Evolutionary conservation across 2,329 filamentous ascomycete genomes (phyloP).

Genomic region (Neopestalotiopsis sp.): DNA sequence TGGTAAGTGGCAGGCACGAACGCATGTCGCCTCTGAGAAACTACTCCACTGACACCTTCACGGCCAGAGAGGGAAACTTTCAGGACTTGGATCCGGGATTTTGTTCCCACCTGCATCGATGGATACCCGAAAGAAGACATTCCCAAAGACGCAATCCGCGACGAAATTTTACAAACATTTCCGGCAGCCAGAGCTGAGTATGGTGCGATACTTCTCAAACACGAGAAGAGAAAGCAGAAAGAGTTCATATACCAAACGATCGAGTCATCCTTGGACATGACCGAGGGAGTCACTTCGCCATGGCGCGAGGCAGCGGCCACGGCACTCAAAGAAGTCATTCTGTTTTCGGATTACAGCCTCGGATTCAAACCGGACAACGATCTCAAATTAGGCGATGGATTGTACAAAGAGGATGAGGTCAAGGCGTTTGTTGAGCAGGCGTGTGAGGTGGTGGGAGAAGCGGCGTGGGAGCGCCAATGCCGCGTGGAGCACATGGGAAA

Average conservation of each 20-base stretch:
- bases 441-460: background rate
- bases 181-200: background rate
- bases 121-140: background rate
- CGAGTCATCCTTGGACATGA: background rate
- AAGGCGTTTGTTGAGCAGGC: background rate
- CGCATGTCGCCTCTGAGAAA: background rate
- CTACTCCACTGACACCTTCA: background rate
- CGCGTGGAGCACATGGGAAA: background rate
- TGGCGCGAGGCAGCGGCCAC: background rate
- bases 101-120: background rate
- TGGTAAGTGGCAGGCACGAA: background rate
- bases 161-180: background rate
- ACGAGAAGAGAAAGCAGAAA: background rate
- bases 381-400: background rate
- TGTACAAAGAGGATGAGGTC: background rate
- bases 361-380: background rate
- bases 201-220: background rate
- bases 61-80: background rate
- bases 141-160: background rate
- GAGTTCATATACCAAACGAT: background rate
- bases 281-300: background rate
- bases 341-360: constrained; percentile 5
- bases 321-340: background rate
- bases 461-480: constrained; percentile 1
- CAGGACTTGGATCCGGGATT: background rate